Evolutionary conservation across 805 yeast genomes (phyloP).

Genomic region (Pichia sporocuriosa): DNA sequence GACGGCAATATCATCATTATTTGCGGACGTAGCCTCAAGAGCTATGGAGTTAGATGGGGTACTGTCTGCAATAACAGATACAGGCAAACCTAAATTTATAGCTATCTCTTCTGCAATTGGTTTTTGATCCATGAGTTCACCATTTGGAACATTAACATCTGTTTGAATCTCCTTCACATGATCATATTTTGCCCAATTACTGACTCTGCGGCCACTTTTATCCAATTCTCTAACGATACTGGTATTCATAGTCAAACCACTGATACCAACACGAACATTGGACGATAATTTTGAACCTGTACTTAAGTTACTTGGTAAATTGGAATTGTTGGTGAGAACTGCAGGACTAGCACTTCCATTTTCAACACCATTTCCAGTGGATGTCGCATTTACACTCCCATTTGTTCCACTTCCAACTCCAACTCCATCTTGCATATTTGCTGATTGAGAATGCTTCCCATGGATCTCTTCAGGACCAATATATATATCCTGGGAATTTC

Average conservation of each 20-base stretch:
- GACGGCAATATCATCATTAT: background rate
- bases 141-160: too few relatives aligned
- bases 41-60: background rate
- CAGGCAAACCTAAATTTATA: conserved; percentile 12
- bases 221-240: conserved; percentile 24
- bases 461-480: background rate
- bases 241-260: conserved; percentile 24
- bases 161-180: too few relatives aligned
- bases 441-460: background rate
- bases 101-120: background rate
- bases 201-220: conserved; percentile 11
- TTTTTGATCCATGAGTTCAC: too few relatives aligned
- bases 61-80: background rate
- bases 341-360: conserved; percentile 1
- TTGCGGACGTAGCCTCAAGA: background rate
- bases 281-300: conserved; percentile 5
- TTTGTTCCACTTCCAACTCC: too few relatives aligned
- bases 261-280: conserved; percentile 16
- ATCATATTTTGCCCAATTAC: conserved; percentile 10
- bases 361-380: too few relatives aligned
- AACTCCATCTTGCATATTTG: background rate
- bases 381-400: too few relatives aligned
- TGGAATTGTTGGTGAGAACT: background rate
- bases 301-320: background rate
- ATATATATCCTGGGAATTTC: background rate